phyloP scores from a whole-genome alignment of 768 basidiomycete genomes.

The Floccularia luteovirens region DNA sequence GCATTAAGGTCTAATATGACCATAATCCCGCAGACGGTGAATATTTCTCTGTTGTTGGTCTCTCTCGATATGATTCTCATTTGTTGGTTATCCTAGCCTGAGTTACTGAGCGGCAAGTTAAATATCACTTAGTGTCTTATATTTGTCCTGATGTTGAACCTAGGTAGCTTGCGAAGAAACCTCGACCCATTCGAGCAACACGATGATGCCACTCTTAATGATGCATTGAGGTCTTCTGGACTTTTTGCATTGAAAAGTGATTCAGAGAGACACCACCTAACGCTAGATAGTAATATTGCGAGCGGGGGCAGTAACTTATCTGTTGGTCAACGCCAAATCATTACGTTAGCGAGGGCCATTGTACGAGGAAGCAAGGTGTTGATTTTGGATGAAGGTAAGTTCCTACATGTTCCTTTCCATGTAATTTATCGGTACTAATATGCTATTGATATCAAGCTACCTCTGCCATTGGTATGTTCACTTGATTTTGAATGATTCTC shows the following conservation, averaged over 20 bases:
- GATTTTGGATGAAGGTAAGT: constrained; percentile 51
- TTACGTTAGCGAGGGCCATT: constrained; percentile 52
- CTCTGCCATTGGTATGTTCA: constrained; percentile 29
- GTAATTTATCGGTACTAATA: neutral
- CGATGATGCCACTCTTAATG: constrained; percentile 33
- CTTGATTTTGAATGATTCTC: neutral
- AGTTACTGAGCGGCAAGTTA: constrained; percentile 17
- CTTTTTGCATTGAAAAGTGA: constrained; percentile 25
- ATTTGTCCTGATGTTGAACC: constrained; percentile 17
- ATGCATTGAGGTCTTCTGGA: constrained; percentile 27
- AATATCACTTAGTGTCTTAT: neutral
- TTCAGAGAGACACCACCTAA: constrained; percentile 41
- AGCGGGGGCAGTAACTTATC: constrained; percentile 63
- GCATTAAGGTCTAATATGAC: constrained; percentile 48
- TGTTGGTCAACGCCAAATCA: constrained; percentile 64
- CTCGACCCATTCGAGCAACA: constrained; percentile 53
- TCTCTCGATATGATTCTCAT: neutral
- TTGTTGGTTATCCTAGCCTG: constrained; percentile 13
- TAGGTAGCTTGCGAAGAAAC: constrained; percentile 50
- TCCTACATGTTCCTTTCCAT: neutral
- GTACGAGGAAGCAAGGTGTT: constrained; percentile 46
- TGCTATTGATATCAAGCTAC: constrained; percentile 21
- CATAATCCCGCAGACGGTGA: constrained; percentile 42
- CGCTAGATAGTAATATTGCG: constrained; percentile 31
- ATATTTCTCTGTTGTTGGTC: constrained; percentile 1